Percentiles rank a stretch among this genome's conserved stretches.
These are phyloP conservation scores for Monilinia fructigena DNA, from an alignment of 2,329 filamentous ascomycete species.

Conservation along the genomic window DNA sequence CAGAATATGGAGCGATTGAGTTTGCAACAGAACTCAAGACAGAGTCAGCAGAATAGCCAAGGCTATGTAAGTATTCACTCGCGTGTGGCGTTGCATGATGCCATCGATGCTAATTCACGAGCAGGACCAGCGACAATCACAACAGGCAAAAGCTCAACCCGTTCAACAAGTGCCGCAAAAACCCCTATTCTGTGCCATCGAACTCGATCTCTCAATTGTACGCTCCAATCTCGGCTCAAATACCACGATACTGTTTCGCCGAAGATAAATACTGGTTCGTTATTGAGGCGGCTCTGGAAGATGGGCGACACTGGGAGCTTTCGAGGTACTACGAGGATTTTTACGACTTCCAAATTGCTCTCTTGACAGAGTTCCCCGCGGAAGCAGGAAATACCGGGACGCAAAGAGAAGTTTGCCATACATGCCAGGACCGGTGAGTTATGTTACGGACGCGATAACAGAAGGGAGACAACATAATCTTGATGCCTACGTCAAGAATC, in stretches of 20 bases:
- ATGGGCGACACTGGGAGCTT: slow-evolving; percentile 88
- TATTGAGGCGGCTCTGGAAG: slow-evolving; percentile 86
- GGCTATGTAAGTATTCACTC: slow-evolving; percentile 45
- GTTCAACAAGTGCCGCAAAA: slow-evolving; percentile 35
- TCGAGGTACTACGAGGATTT: slow-evolving; percentile 97
- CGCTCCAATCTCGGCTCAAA: slow-evolving; percentile 77
- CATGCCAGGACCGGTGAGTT: slow-evolving; percentile 97
- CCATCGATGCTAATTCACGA: slow-evolving; percentile 19
- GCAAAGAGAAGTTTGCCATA: slow-evolving; percentile 82
- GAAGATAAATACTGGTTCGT: slow-evolving; percentile 99
- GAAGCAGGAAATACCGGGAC: slow-evolving; percentile 85
- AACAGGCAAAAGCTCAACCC: slow-evolving; percentile 34
- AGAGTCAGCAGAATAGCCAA: slow-evolving; percentile 50
- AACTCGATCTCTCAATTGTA: slow-evolving; percentile 57
- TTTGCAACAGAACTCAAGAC: slow-evolving; percentile 55
- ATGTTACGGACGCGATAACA: slow-evolving; percentile 96
- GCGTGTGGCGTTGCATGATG: neutral
- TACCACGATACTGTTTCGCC: slow-evolving; percentile 90
- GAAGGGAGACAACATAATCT: slow-evolving; percentile 89
- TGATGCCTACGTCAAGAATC: slow-evolving; percentile 92
- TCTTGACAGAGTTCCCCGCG: slow-evolving; percentile 86
- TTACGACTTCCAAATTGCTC: slow-evolving; percentile 96
- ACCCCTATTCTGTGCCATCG: slow-evolving; percentile 40
- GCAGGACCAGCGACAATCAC: slow-evolving; percentile 34
- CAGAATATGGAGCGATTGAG: slow-evolving; percentile 78